Evolutionary conservation across 495 filamentous ascomycete genomes (phyloP).

Genomic region (Astrothelium macrocarpum): DNA sequence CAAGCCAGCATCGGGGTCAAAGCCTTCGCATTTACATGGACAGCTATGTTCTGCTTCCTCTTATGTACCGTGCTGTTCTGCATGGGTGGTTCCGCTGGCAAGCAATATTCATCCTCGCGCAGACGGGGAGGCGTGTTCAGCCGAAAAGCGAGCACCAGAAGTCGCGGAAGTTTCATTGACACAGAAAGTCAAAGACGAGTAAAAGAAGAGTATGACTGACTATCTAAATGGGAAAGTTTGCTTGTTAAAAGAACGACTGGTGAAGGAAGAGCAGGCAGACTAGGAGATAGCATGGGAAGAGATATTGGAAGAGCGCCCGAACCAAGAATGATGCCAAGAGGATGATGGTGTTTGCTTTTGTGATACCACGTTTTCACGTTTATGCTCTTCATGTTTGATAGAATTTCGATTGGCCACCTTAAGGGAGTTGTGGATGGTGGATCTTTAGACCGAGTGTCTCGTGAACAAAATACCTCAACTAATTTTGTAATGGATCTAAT

Average conservation of each 20-base stretch:
- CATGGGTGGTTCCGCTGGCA: constrained; percentile 35
- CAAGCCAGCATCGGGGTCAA: constrained; percentile 55
- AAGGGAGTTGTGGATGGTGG: neutral
- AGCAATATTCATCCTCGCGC: constrained; percentile 12
- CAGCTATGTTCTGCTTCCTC: constrained; percentile 57
- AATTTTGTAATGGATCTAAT: neutral
- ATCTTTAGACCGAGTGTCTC: neutral
- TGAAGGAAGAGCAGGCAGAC: neutral
- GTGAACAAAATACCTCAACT: neutral
- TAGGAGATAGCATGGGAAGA: neutral
- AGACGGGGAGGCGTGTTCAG: constrained; percentile 20
- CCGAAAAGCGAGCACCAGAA: constrained; percentile 34
- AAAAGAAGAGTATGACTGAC: constrained; percentile 55
- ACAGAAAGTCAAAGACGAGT: constrained; percentile 44
- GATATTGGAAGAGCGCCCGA: neutral
- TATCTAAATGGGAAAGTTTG: neutral
- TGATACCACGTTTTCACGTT: constrained; percentile 1
- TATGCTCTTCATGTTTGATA: neutral
- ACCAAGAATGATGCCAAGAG: neutral
- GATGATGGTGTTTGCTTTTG: neutral
- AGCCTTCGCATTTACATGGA: constrained; percentile 83
- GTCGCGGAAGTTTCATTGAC: constrained; percentile 43
- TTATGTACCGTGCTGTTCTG: constrained; percentile 66
- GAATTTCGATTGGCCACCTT: neutral
- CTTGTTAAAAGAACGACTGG: neutral